Percentiles rank a stretch among this genome's conserved stretches.
Conservation (phyloP, 768 basidiomycete species). For the Boletus tylopilopsis region DNA sequence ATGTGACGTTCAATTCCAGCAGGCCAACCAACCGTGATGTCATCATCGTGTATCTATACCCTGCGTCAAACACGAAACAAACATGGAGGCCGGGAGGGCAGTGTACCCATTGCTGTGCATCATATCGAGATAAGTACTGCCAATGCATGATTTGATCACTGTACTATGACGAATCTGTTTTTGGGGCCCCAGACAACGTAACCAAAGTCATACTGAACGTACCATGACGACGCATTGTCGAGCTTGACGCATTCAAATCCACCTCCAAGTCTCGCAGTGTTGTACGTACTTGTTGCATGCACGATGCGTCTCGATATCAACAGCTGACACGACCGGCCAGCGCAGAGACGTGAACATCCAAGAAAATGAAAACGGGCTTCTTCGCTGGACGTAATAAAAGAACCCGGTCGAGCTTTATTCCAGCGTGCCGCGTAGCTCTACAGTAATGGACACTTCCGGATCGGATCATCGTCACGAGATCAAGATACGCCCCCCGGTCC, state of each 20-base stretch:
- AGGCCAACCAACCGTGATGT: not conserved
- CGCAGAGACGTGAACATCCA: not conserved
- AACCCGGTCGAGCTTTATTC: not conserved
- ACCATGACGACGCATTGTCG: not conserved
- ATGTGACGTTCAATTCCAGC: not conserved
- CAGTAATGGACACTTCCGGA: not conserved
- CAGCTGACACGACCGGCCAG: not conserved
- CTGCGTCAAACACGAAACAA: not conserved
- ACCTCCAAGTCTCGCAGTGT: too few species aligned
- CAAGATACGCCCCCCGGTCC: not conserved
- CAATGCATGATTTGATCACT: not conserved
- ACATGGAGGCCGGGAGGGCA: not conserved
- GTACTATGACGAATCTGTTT: not conserved
- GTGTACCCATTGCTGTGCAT: too few species aligned
- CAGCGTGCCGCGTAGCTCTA: too few species aligned
- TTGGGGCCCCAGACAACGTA: not conserved
- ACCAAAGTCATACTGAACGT: too few species aligned
- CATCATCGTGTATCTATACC: not conserved
- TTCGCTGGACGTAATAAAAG: not conserved
- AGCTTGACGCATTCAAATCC: too few species aligned
- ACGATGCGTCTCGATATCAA: not conserved
- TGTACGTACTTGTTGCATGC: too few species aligned
- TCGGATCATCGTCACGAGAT: not conserved
- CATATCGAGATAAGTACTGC: not conserved
- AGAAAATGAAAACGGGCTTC: not conserved